Base-by-base conservation (phyloP, 345 rosid genomes). In the Anastatica hierochuntica region DNA sequence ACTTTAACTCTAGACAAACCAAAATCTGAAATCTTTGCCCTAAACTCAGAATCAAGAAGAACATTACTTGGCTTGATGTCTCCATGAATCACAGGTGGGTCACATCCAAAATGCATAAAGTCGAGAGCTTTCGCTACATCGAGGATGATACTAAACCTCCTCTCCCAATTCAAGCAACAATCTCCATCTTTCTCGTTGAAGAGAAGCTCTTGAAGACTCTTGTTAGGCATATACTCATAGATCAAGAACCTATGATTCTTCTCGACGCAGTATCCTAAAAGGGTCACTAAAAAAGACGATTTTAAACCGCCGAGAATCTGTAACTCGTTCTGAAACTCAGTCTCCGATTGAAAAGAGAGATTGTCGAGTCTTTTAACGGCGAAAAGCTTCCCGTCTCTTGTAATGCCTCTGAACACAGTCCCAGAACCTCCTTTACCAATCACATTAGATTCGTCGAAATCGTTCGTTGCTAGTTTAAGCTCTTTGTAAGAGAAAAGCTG, bases 381-480 rank as follows among this genome's bases (percentile, higher is more conserved):
- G 58, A 76, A 76, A 13, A 82, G 59, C 71, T 83, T 92, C 13
- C 98, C 97, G 43, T 85, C 88, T 63, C 64, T 72, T 0, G 74
- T 70, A 65, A 81, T 77, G 72, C 97, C 95, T 62, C 81, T 70
- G 56, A 83, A 92, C 6, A 92, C 98, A 20, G 98, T 92, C 14
- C 82, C 98, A 1, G 98, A 85, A 2, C 98, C 98, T n/a, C 98
- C 98, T 74, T 81, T 88, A 2, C 98, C 98, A 1, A 90, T 75
- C 42, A 82, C 50, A 55, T 87, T 87, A 14, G 70, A 67, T 6
- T 74, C 88, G 57, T 77, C 70, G 54, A 90, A 90, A 42, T 81
- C 85, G 58, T 73, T 63, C 15, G 98, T 85, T 18, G 97, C 97
- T 38, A 72, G 45, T 62, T 73, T 88, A 12, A 92, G 77, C 60